Evolutionary conservation across 805 yeast genomes (phyloP).

Genomic region (Candida taoyuanica): DNA sequence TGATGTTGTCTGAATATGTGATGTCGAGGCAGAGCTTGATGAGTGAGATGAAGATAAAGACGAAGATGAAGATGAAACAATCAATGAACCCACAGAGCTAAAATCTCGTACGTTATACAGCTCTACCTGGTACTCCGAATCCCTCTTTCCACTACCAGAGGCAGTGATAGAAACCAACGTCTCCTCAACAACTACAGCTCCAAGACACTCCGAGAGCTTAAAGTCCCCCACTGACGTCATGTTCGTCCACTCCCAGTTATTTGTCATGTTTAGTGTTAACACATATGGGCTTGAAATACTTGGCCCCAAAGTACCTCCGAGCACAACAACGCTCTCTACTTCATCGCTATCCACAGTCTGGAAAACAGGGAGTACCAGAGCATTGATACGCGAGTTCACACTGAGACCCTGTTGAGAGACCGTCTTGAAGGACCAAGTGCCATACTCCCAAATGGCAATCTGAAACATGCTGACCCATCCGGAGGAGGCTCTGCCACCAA

Average conservation of each 20-base stretch:
- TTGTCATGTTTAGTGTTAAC: constrained; percentile 20
- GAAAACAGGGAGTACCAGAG: constrained; percentile 55
- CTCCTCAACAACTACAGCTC: constrained; percentile 49
- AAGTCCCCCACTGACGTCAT: constrained; percentile 24
- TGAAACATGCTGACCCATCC: constrained; percentile 77
- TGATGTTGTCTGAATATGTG: not conserved
- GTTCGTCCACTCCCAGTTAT: constrained; percentile 25
- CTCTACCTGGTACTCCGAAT: constrained; percentile 30
- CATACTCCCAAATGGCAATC: constrained; percentile 66
- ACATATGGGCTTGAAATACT: constrained; percentile 34
- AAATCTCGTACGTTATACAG: constrained; percentile 39
- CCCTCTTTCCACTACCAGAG: constrained; percentile 23
- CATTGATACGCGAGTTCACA: constrained; percentile 48
- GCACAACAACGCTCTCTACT: constrained; percentile 36
- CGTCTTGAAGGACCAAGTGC: constrained; percentile 59
- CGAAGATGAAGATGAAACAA: not conserved
- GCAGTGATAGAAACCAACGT: constrained; percentile 41
- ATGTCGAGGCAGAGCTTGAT: no score
- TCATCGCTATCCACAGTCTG: constrained; percentile 12
- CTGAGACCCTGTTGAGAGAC: constrained; percentile 29
- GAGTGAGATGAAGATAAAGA: not conserved
- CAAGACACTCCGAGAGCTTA: constrained; percentile 30
- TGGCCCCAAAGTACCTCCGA: constrained; percentile 58
- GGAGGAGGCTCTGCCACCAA: constrained; percentile 59
- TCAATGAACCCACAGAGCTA: constrained; percentile 23